A percentile compares a stretch with the other conserved stretches of the same genome.
Conservation (phyloP, 495 filamentous ascomycete species). For the Parachaetomium inaequale region DNA sequence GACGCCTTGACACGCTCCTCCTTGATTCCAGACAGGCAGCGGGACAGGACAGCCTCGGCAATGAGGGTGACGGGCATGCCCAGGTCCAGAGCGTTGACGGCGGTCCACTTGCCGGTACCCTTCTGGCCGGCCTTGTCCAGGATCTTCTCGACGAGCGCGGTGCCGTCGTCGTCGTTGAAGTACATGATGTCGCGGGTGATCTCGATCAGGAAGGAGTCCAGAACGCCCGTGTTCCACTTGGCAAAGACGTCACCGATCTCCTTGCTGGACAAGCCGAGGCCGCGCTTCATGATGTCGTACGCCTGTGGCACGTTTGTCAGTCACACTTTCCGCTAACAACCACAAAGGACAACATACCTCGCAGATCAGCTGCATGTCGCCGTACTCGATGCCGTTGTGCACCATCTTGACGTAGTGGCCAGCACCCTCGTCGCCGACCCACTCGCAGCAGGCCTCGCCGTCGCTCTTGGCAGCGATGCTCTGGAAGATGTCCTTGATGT, state of each 20-base stretch:
- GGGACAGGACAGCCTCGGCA: conserved; percentile 92
- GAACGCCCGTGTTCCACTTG: conserved; percentile 97
- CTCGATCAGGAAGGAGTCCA: conserved; percentile 99
- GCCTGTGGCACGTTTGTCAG: conserved; percentile 55
- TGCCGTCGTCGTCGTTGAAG: conserved; percentile 92
- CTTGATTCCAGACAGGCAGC: conserved; percentile 93
- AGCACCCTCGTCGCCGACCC: conserved; percentile 98
- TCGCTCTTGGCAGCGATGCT: conserved; percentile 96
- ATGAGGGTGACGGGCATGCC: conserved; percentile 99
- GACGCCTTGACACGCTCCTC: conserved; percentile 83
- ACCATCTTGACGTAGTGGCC: conserved; percentile 99
- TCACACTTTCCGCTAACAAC: neutral
- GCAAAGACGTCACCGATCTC: conserved; percentile 93
- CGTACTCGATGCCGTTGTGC: conserved; percentile 99
- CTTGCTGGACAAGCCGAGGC: conserved; percentile 75
- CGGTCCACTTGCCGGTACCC: conserved; percentile 99
- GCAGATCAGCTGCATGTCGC: conserved; percentile 99
- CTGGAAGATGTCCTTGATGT: conserved; percentile 99
- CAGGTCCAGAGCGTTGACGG: conserved; percentile 96
- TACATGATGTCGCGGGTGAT: conserved; percentile 97
- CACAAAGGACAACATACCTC: conserved; percentile 59
- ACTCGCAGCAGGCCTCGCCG: conserved; percentile 95
- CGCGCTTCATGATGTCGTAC: conserved; percentile 99
- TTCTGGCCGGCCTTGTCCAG: conserved; percentile 98
- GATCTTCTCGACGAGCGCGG: conserved; percentile 93